Conservation (phyloP, 225 moss, liverwort and hornwort species). For the Thuidium tamariscinum region DNA sequence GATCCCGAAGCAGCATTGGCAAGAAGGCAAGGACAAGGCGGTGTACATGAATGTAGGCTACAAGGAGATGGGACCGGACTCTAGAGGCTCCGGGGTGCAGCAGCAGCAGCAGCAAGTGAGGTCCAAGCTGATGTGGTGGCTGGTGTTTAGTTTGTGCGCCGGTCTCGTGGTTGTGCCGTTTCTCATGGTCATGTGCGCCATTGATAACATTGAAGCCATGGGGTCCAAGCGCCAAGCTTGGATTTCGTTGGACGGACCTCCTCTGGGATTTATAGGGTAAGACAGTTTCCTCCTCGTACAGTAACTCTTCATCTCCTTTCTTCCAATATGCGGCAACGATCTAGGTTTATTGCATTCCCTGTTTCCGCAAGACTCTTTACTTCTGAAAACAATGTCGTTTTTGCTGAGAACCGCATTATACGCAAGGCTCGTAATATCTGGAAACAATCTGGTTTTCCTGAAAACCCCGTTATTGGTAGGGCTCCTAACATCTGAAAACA, state of each 20-base stretch:
- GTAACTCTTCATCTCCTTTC: neutral
- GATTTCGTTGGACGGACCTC: slow-evolving; percentile 21
- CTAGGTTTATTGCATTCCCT: neutral
- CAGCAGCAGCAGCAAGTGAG: neutral
- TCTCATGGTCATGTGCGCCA: slow-evolving; percentile 21
- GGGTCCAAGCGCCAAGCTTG: slow-evolving; percentile 19
- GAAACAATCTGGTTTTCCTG: neutral
- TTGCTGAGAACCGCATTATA: neutral
- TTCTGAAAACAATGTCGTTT: neutral
- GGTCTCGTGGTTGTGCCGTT: slow-evolving; percentile 20
- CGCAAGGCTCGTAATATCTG: neutral
- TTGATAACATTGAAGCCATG: slow-evolving; percentile 18
- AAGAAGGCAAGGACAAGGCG: slow-evolving; percentile 21
- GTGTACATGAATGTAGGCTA: neutral
- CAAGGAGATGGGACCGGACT: slow-evolving; percentile 18
- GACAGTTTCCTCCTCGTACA: neutral
- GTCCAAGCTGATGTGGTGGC: slow-evolving; percentile 17
- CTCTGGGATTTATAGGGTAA: slow-evolving; percentile 29
- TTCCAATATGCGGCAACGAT: neutral
- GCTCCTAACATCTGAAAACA: neutral
- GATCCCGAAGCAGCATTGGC: slow-evolving; percentile 27
- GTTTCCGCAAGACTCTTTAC: neutral
- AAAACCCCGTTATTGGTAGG: neutral
- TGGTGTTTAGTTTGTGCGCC: slow-evolving; percentile 3
- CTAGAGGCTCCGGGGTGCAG: neutral